A percentile compares a stretch with the other conserved stretches of the same genome.
Conservation (phyloP, 768 basidiomycete genomes). For the Pleurotus platypus region DNA sequence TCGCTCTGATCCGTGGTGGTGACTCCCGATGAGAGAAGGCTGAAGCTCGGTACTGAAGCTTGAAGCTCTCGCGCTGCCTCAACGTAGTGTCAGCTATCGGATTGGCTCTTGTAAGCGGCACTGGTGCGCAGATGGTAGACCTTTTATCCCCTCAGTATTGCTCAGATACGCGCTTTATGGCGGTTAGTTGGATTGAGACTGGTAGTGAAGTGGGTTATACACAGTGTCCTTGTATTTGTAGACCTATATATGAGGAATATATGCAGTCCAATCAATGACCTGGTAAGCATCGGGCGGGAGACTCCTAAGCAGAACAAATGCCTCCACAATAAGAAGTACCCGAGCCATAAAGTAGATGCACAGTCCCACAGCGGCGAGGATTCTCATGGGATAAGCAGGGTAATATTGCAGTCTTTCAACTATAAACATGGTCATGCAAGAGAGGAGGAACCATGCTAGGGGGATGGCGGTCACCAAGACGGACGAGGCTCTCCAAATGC, state of each 20-base stretch:
- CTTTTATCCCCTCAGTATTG: too few relatives aligned
- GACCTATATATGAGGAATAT: constrained; percentile 10
- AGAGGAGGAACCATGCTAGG: neutral
- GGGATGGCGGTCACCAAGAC: constrained; percentile 12
- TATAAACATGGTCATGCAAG: neutral
- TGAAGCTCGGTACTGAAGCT: too few relatives aligned
- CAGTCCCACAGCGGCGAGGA: neutral
- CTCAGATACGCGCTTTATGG: too few relatives aligned
- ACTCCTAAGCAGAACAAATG: constrained; percentile 8
- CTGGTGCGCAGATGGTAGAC: too few relatives aligned
- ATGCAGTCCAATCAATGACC: constrained; percentile 14
- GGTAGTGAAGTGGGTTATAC: too few relatives aligned
- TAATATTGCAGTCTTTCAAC: neutral
- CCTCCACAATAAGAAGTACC: constrained; percentile 6
- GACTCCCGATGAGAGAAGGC: too few relatives aligned
- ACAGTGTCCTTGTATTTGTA: too few relatives aligned
- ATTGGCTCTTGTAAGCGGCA: too few relatives aligned
- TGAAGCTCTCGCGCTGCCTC: too few relatives aligned
- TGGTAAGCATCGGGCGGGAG: constrained; percentile 11
- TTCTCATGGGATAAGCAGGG: neutral
- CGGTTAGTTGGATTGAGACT: too few relatives aligned
- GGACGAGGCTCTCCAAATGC: constrained; percentile 20
- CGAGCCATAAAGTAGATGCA: constrained; percentile 13
- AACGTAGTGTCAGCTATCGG: too few relatives aligned
- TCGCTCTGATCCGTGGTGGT: too few relatives aligned